These are phyloP conservation scores for Phaeodactylum tricornutum DNA, from an alignment of 108 stramenopile species.

Conservation along the genomic window DNA sequence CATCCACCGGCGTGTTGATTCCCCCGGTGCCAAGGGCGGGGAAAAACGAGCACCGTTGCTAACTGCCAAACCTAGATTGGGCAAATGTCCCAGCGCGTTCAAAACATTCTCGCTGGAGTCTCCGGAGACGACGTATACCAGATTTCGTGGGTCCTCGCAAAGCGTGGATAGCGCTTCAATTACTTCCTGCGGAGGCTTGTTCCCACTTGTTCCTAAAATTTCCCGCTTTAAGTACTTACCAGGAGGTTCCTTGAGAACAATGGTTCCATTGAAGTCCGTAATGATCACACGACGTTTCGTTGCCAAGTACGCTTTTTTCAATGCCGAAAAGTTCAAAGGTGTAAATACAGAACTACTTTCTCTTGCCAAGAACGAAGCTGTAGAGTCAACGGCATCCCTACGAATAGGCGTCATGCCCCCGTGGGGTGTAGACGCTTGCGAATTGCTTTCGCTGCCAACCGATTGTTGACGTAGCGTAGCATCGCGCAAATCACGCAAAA, in stretches of 20 bases:
- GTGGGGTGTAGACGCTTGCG: constrained; percentile 6
- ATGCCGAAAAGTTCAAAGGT: constrained; percentile 38
- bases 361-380: constrained; percentile 54
- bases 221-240: constrained; percentile 96
- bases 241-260: constrained; percentile 88
- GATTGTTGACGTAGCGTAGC: constrained; percentile 27
- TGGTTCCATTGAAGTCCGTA: constrained; percentile 96
- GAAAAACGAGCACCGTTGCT: constrained; percentile 90
- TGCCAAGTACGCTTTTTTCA: constrained; percentile 59
- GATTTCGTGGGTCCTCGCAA: constrained; percentile 77
- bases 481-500: constrained; percentile 80
- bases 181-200: constrained; percentile 65
- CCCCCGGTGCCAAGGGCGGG: constrained; percentile 27
- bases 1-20: constrained; percentile 33
- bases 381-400: constrained; percentile 28
- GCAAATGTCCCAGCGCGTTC: constrained; percentile 75
- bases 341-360: constrained; percentile 42
- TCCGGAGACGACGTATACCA: constrained; percentile 88
- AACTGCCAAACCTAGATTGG: constrained; percentile 83
- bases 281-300: constrained; percentile 85
- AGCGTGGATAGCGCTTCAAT: constrained; percentile 60
- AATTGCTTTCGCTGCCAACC: constrained; percentile 11
- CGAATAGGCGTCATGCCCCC: constrained; percentile 16
- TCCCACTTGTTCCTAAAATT: constrained; percentile 83
- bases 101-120: constrained; percentile 77